phyloP scores from a whole-genome alignment of 2,329 filamentous ascomycete genomes.

The Elsinoe necatrix region DNA sequence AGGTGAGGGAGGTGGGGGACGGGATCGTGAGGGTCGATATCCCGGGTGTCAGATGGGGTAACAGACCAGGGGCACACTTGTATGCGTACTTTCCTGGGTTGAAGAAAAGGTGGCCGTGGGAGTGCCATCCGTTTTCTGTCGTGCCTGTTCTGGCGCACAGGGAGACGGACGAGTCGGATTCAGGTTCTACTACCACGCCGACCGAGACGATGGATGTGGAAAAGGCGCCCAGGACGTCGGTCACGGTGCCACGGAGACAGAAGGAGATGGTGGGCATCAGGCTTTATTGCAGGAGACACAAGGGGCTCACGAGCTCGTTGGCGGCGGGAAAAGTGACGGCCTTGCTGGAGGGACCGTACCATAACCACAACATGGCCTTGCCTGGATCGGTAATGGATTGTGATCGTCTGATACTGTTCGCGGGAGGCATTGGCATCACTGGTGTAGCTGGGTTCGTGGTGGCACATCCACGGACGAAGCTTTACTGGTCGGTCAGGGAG shows the following conservation, averaged over 20 bases:
- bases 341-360: conserved; percentile 1
- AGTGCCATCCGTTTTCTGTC: conserved; percentile 49
- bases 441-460: neutral
- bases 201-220: neutral
- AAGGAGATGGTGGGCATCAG: neutral
- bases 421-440: conserved; percentile 3
- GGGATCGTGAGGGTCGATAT: conserved; percentile 37
- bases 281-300: conserved; percentile 3
- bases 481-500: conserved; percentile 7
- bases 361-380: conserved; percentile 1
- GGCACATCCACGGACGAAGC: conserved; percentile 9
- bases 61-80: conserved; percentile 30
- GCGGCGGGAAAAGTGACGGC: neutral
- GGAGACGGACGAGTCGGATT: neutral
- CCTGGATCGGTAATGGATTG: neutral
- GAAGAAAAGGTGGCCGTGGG: conserved; percentile 34
- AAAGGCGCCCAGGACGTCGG: neutral
- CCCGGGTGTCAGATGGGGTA: conserved; percentile 31
- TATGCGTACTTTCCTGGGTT: conserved; percentile 46
- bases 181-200: neutral
- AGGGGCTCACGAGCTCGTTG: conserved; percentile 3
- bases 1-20: conserved; percentile 29
- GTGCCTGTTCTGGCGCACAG: conserved; percentile 16
- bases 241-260: neutral
- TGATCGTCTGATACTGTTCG: neutral